phyloP scores from a whole-genome alignment of 345 rosid genomes.

The Melaleuca alternifolia region DNA sequence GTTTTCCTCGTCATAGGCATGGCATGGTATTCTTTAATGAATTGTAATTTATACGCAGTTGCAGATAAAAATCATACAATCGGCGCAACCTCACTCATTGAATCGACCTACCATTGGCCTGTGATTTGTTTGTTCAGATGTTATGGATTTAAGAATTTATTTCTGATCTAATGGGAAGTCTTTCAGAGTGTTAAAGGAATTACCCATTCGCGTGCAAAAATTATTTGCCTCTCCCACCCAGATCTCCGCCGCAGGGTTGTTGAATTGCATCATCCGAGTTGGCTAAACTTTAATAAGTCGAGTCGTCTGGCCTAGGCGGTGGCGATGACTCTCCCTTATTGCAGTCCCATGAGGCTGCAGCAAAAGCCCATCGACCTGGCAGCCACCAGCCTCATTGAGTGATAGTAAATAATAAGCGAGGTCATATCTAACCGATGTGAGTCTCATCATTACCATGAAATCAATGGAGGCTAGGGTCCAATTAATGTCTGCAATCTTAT shows the following conservation, averaged over 20 bases:
- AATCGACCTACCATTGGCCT: too few relatives aligned
- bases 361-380: not conserved
- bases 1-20: too few relatives aligned
- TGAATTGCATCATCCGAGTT: not conserved
- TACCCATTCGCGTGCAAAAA: not conserved
- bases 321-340: not conserved
- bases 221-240: not conserved
- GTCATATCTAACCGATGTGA: not conserved
- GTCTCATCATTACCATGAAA: not conserved
- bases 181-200: fast-evolving
- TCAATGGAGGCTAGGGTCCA: too few relatives aligned
- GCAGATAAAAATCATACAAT: too few relatives aligned
- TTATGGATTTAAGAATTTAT: not conserved
- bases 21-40: too few relatives aligned
- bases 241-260: not conserved
- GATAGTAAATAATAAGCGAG: not conserved
- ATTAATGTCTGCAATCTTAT: too few relatives aligned
- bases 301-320: not conserved
- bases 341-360: not conserved
- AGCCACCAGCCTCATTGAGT: not conserved
- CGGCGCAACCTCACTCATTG: too few relatives aligned
- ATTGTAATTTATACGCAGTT: too few relatives aligned
- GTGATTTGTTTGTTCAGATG: too few relatives aligned
- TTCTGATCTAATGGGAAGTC: fast-evolving
- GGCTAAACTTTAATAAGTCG: not conserved